Base-by-base conservation (phyloP, 2,329 filamentous ascomycete species). In the Cordyceps tenuipes region DNA sequence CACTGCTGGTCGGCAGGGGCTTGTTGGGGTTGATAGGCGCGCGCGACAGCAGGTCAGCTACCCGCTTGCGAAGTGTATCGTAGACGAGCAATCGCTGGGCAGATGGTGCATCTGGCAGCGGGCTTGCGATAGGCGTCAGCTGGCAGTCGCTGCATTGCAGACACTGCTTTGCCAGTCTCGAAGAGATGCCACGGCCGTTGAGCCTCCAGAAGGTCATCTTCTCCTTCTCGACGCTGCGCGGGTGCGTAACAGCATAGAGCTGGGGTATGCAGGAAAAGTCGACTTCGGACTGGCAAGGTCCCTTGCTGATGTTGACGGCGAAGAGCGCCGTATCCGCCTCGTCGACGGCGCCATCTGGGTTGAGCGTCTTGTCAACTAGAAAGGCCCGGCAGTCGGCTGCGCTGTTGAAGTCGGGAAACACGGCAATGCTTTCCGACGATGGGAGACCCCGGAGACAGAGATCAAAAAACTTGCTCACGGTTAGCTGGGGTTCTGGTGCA, bases 1-100 rank as follows among this genome's bases (percentile, higher is more conserved):
- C 77, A 10, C n/a, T 49, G 2, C 63, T 64, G 48, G 72, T 65
- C 1, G 67, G 68, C 10, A 73, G 66, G 26, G 66, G 69, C 34
- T 63, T 19, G 5, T 46, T 44, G 36, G 21, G 2, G 3, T 55
- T 55, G 6, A 46, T 44, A 10, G 52, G 19, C n/a, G 36, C 21
- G 19, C 41, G 52, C 9, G 23, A 44, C 7, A 55, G 34, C n/a
- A 46, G n/a, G 21, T 46, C n/a, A 5, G 52, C 23, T 15, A 52
- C 49, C 15, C 49, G 26, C 31, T 52, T n/a, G 29, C 31, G 29
- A 21, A 52, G 29, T 21, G 13, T 52, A 31, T 36, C 49, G 15
- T 52, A 31, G 49, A n/a, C 26, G 47, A 17, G 47, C 29, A 50
- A 13, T 12, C 47, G 47, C 23, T 50, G 47, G 47, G 29, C 23